Base-by-base conservation (phyloP, 306 rosid genomes). In the Citrullus amarus region DNA sequence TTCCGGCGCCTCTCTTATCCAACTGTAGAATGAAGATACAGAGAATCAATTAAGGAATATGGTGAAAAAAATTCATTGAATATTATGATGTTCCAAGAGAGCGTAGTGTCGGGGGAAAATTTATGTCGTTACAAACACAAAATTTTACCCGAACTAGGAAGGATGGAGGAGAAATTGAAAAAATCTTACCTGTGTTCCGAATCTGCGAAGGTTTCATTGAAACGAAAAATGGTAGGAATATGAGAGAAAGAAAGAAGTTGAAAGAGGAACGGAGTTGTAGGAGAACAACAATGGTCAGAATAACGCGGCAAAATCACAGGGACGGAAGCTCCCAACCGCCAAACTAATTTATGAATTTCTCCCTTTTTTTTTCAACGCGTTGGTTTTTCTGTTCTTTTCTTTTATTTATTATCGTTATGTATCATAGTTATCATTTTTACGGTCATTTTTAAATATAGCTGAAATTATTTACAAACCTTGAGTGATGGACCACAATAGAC, bases 191-290 rank as follows among this genome's bases (percentile, higher is more conserved):
- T 73, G 60, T 55, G 25, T 32, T 73, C 18, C 7, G 43, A 46
- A 7, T 72, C 14, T 48, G 58, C 20, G n/a, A 66, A 70, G 76
- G 20, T 71, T 46, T 43, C 12, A 41, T 18, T 22, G 34, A 16
- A 43, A 20, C 56, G 75, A 69, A 20, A 69, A 80, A 62, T 80
- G 59, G 75, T 70, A 73, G 85, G 79, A 88, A 87, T 82, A 75
- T 72, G 80, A 51, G 80, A 83, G 85, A 82, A 79, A 83, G 84
- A 81, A 62, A 78, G 82, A 13, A 5, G 32, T 80, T 84, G 87
- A 91, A 82, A 84, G 83, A 87, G 78, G 79, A 25, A 86, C 88
- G 96, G 90, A 84, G 87, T 73, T 85, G 81, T 46, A 75, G 78
- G 81, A 78, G n/a, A 77, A 55, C 79, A 81, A 20, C 50, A 51